Evolutionary conservation across 306 rosid genomes (phyloP), one percentile per base, ranked within the genome.

Genomic region (Glycyrrhiza uralensis): DNA sequence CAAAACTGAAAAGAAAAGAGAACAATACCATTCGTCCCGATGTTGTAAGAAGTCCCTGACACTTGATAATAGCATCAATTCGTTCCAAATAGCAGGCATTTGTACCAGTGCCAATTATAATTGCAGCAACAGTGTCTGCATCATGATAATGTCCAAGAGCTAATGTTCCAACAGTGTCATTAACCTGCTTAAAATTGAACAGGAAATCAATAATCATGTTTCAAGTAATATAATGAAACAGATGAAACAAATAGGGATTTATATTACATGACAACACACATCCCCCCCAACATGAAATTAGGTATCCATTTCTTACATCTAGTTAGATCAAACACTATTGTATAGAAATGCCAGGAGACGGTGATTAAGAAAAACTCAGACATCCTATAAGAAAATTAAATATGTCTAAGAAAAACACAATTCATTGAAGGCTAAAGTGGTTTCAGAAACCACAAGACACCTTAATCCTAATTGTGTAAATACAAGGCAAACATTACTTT

Each of bases 51-150:
- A 93, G 93, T 59, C 96, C 98, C 69, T 90, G 98, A 70, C 84
- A 82, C 74, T 93, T 93, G 68, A 93, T 93, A 70, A 93, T 88
- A 42, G 98, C 93, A 77, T 93, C 98, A 19, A 89, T 82, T 29
- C 96, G 87, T 76, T 93, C 98, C 83, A 88, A 75, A 74, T 90
- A 93, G 79, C 93, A 93, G 69, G 98, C 98, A 88, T 93, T 93
- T 47, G 98, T 88, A 55, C 98, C 98, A 0, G 96, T 93, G 47
- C 97, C 98, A 61, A 93, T 81, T 55, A 93, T 83, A 79, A 93
- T 92, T 33, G 93, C 96, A 75, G 96, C 98, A 75, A 93, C 96
- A 47, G 96, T 88, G 74, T 93, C 98, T 9, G 81, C 63, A 66
- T 93, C 98, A 18, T 85, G 85, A 83, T 90, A 93, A 77, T 87